Evolutionary conservation across 305 asterid species (phyloP).

Genomic region (Petunia hybrid): DNA sequence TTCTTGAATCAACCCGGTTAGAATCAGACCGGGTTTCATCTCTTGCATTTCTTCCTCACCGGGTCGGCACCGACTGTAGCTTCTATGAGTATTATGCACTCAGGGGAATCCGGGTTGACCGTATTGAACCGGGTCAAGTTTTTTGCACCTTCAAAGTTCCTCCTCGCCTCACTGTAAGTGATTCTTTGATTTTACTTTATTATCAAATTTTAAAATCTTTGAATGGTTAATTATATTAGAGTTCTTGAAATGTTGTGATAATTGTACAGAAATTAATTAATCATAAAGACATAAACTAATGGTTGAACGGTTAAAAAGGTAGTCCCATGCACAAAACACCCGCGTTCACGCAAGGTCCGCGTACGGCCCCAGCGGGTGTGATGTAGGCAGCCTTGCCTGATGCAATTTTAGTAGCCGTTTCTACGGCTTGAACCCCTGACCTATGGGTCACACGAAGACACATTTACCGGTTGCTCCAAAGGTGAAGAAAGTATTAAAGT

Average conservation of each 20-base stretch:
- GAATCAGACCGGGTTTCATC: constrained; percentile 50
- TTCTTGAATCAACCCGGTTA: constrained; percentile 42
- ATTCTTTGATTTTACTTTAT: neutral
- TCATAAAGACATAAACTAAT: neutral
- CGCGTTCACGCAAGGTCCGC: too few species aligned
- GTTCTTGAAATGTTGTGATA: constrained; percentile 14
- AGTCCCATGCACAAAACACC: too few species aligned
- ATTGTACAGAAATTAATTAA: neutral
- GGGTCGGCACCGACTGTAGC: constrained; percentile 48
- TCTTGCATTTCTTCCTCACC: constrained; percentile 59
- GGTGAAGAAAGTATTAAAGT: constrained; percentile 10
- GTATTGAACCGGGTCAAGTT: constrained; percentile 55
- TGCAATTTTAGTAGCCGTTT: too few species aligned
- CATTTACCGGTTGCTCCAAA: too few species aligned
- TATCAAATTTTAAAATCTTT: neutral
- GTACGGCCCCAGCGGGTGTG: too few species aligned
- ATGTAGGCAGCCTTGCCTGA: too few species aligned
- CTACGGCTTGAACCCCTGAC: too few species aligned
- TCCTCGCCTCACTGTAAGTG: constrained; percentile 65
- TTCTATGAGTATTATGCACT: constrained; percentile 65
- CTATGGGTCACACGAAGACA: too few species aligned
- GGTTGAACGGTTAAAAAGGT: neutral
- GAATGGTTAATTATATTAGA: neutral
- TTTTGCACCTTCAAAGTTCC: constrained; percentile 73
- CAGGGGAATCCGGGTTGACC: constrained; percentile 64